Percentiles rank a stretch among this genome's conserved stretches.
Evolutionary conservation across 148 eudicot species (phyloP).

Genomic region (Persicaria tinctoria): DNA sequence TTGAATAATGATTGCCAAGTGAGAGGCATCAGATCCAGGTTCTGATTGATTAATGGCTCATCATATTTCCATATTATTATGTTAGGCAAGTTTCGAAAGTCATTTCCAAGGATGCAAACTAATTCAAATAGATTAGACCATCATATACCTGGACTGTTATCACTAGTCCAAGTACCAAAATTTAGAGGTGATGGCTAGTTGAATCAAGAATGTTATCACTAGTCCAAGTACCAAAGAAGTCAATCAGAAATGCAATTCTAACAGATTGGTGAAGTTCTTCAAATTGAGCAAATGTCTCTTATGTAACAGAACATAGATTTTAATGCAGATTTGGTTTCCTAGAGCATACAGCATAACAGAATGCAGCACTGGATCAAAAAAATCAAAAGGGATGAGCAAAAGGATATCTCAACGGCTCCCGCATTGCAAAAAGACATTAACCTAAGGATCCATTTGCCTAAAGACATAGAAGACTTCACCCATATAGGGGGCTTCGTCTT

Average conservation of each 20-base stretch:
- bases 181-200: too few species aligned
- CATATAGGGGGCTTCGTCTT: background rate
- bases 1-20: too few species aligned
- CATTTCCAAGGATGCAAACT: background rate
- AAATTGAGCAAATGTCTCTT: constrained; percentile 63
- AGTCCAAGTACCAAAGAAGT: constrained; percentile 93
- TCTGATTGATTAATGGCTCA: too few species aligned
- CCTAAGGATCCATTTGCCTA: background rate
- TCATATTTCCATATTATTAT: background rate
- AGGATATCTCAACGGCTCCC: background rate
- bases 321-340: background rate
- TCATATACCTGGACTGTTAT: constrained; percentile 68
- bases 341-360: background rate
- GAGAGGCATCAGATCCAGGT: too few species aligned
- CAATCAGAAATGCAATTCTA: constrained; percentile 76
- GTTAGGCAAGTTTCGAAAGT: background rate
- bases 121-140: constrained; percentile 9
- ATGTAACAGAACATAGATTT: constrained; percentile 21
- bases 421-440: background rate
- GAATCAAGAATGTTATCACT: too few species aligned
- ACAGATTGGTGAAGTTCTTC: constrained; percentile 95
- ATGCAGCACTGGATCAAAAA: background rate
- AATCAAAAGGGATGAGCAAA: background rate
- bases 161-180: too few species aligned
- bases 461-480: background rate